Percentiles rank a stretch among this genome's conserved stretches.
phyloP scores from a whole-genome alignment of 139 green algal species.

The Haematococcus lacustris region DNA sequence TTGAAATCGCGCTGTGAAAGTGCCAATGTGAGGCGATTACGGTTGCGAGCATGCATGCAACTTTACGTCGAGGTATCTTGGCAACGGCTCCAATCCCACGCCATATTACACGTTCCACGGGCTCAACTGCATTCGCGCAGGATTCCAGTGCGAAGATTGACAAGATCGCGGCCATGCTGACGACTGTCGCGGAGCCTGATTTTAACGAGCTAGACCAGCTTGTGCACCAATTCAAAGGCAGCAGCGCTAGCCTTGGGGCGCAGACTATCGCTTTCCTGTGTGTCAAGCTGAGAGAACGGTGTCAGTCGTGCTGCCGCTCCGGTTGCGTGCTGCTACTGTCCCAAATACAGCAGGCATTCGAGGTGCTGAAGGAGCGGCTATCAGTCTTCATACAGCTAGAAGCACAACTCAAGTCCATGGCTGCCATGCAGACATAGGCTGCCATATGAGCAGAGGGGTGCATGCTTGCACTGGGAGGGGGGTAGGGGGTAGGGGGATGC shows the following conservation, averaged over 20 bases:
- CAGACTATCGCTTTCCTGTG: conserved; percentile 48
- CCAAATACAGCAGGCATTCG: conserved; percentile 20
- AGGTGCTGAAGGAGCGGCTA: conserved; percentile 39
- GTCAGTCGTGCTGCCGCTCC: conserved; percentile 28
- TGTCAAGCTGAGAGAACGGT: conserved; percentile 58
- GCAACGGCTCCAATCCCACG: neutral
- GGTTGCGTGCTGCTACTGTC: conserved; percentile 20
- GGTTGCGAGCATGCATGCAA: too few species aligned
- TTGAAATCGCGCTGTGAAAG: too few species aligned
- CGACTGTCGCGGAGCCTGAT: conserved; percentile 24
- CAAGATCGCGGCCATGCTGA: conserved; percentile 41
- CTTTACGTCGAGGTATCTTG: conserved; percentile 62
- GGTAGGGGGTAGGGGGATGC: neutral
- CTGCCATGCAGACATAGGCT: neutral
- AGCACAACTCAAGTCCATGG: neutral
- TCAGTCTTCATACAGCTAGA: conserved; percentile 40
- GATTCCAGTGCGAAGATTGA: conserved; percentile 61
- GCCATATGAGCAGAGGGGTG: neutral
- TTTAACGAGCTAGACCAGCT: conserved; percentile 66
- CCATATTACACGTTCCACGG: neutral
- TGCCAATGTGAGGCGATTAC: too few species aligned
- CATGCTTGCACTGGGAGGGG: neutral
- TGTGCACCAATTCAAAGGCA: conserved; percentile 85
- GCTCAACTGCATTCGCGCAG: neutral
- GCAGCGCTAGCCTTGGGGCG: conserved; percentile 62